Base-by-base conservation (phyloP, 1,284 basidiomycete genomes). In the Athelia sp. region DNA sequence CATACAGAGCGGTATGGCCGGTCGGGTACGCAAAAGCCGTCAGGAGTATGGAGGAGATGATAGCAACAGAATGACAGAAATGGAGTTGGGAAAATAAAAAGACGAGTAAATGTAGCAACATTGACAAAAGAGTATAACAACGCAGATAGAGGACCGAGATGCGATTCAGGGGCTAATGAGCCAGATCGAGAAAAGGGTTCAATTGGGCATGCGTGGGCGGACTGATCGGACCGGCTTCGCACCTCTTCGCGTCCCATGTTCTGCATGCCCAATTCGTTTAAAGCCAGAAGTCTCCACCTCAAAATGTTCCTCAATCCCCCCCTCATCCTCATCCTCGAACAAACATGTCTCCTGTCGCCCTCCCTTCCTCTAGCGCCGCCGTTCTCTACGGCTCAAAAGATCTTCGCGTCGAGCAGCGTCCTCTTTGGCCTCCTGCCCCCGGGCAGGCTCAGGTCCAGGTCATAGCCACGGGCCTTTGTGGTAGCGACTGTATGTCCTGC, bases 381-480 rank as follows among this genome's bases (percentile, higher is more conserved):
- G 84, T 91, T 61, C 81, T 91, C 52, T 73, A 86, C 60, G 86
- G 82, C 31, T 70, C 85, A 50, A 79, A 76, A 57, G 87, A 90
- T 70, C 76, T 91, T 58, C 82, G 79, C 57, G 59, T 84, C 63
- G 87, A 90, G 60, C 69, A 81, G 46, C 84, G 87, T 51, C 73
- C 75, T 47, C 65, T 83, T 58, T 82, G 79, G 75, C 78, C 83
- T 1, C 91, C 90, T 24, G 71, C 75, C 15, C 69, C 76, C 19
- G 78, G 80, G 57, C 75, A 88, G 34, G 88, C 81, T 34, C 87
- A 90, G 68, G 80, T 94, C 62, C 73, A 78, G 52, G 73, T 97
- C 56, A 75, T 79, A 47, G 76, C 90, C 36, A 98, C 94, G 11
- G 95, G 94, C 47, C 81, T 98, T 47, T 98, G 95, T 62, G 95